phyloP scores from a whole-genome alignment of 768 basidiomycete species.

The Myochromella boudieri region DNA sequence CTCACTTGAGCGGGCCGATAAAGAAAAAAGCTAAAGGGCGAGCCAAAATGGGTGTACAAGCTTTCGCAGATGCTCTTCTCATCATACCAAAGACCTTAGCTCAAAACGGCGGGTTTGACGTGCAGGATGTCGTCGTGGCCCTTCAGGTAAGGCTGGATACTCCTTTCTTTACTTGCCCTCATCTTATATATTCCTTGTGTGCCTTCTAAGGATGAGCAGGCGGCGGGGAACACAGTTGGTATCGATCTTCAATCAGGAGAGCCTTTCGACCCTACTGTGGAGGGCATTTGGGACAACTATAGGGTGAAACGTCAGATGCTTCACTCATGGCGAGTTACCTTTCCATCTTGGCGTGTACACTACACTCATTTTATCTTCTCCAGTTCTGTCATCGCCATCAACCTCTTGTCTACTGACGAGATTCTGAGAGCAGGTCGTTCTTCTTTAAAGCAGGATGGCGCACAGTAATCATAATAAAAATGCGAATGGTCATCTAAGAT shows the following conservation, averaged over 20 bases:
- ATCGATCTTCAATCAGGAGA: conserved; percentile 92
- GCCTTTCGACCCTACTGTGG: conserved; percentile 92
- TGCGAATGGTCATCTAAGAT: too few species aligned
- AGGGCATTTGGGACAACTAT: conserved; percentile 99
- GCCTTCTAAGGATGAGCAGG: conserved; percentile 75
- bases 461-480: conserved; percentile 31
- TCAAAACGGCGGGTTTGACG: conserved; percentile 94
- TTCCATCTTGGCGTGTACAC: background rate
- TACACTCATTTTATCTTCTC: conserved; percentile 22
- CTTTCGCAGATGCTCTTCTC: conserved; percentile 92
- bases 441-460: conserved; percentile 80
- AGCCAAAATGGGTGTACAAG: conserved; percentile 95
- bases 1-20: conserved; percentile 73
- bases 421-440: conserved; percentile 88
- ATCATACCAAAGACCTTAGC: conserved; percentile 97
- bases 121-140: conserved; percentile 91
- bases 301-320: conserved; percentile 98
- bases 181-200: background rate
- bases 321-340: conserved; percentile 78
- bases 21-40: conserved; percentile 91
- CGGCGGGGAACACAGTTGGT: conserved; percentile 91
- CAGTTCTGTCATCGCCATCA: conserved; percentile 92
- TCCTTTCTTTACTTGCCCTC: background rate
- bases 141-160: conserved; percentile 61
- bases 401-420: conserved; percentile 94